Evolutionary conservation across 768 basidiomycete genomes (phyloP).

Genomic region (Hemileccinum impolitum): DNA sequence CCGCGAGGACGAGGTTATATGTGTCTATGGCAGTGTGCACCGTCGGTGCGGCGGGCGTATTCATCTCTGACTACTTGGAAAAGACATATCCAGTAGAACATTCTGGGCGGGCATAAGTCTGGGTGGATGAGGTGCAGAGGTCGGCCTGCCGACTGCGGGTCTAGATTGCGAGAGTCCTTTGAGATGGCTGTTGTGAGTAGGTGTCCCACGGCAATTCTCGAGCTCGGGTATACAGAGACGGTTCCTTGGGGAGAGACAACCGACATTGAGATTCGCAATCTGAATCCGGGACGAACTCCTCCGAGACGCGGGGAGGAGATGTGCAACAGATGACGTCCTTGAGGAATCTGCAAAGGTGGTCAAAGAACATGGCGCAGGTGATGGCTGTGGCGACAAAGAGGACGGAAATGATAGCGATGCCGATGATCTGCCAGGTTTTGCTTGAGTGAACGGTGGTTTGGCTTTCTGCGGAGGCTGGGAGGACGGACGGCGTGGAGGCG

Average conservation of each 20-base stretch:
- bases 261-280: constrained; percentile 55
- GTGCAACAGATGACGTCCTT: constrained; percentile 46
- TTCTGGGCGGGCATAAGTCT: neutral
- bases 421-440: constrained; percentile 66
- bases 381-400: constrained; percentile 53
- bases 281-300: constrained; percentile 62
- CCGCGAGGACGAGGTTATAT: constrained; percentile 49
- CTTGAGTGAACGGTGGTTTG: constrained; percentile 37
- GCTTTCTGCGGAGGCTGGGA: constrained; percentile 5
- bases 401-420: constrained; percentile 62
- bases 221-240: neutral
- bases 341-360: constrained; percentile 65
- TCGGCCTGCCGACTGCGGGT: constrained; percentile 14
- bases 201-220: constrained; percentile 28
- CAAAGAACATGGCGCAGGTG: constrained; percentile 63
- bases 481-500: constrained; percentile 3
- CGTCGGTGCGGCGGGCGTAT: constrained; percentile 45
- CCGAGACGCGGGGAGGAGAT: constrained; percentile 34
- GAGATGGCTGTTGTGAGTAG: constrained; percentile 4
- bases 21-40: constrained; percentile 48
- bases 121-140: constrained; percentile 5
- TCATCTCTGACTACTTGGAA: constrained; percentile 52
- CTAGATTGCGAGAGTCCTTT: constrained; percentile 7
- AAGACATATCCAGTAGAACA: constrained; percentile 30
- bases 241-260: constrained; percentile 6